Evolutionary conservation across 176 grass and related monocot genomes (phyloP).

Genomic region (Aegilops sharonensis): DNA sequence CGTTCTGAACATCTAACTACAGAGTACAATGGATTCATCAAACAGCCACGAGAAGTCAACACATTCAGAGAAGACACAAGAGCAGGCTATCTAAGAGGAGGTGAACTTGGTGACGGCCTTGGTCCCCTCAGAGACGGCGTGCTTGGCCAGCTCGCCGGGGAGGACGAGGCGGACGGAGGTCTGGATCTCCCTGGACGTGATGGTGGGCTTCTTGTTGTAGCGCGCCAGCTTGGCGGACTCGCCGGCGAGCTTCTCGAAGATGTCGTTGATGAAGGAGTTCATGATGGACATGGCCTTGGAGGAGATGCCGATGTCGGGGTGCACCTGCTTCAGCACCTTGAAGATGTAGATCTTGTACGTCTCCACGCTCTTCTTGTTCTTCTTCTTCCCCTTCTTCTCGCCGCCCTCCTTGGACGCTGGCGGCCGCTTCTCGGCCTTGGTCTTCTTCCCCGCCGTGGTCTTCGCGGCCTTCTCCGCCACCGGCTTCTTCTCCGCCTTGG

Average conservation of each 20-base stretch:
- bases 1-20: too few relatives aligned
- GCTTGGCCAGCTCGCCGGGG: conserved; percentile 62
- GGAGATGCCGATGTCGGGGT: conserved; percentile 70
- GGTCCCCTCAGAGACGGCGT: conserved; percentile 59
- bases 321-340: conserved; percentile 80
- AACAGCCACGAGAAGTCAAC: too few relatives aligned
- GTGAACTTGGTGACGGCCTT: conserved; percentile 70
- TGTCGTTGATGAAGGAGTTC: conserved; percentile 94
- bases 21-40: too few relatives aligned
- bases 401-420: too few relatives aligned
- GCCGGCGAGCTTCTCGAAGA: conserved; percentile 73
- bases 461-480: too few relatives aligned
- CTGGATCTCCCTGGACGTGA: conserved; percentile 63
- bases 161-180: conserved; percentile 62
- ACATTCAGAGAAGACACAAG: too few relatives aligned
- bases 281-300: conserved; percentile 91
- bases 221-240: conserved; percentile 45
- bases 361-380: conserved; percentile 44
- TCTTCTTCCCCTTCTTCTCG: neutral
- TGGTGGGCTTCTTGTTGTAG: conserved; percentile 70
- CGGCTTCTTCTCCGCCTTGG: too few relatives aligned
- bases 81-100: neutral
- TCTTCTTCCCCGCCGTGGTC: too few relatives aligned
- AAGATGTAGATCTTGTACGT: conserved; percentile 89
- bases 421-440: too few relatives aligned